Percentiles rank a stretch among this genome's conserved stretches.
Conservation (phyloP, 305 asterid genomes). For the Fraxinus sp. region DNA sequence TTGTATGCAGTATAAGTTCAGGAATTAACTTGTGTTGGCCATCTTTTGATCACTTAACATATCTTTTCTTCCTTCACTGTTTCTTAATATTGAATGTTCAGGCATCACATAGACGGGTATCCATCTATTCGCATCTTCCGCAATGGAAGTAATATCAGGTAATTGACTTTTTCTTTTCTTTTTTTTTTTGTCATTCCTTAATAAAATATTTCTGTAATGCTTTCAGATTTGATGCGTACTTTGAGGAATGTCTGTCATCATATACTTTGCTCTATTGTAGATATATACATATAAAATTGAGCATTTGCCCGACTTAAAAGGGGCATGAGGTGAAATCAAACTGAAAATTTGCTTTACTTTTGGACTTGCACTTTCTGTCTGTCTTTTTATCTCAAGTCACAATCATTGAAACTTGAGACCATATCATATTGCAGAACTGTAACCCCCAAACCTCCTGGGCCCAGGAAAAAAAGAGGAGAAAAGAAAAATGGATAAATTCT, state of each 20-base stretch:
- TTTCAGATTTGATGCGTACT: neutral
- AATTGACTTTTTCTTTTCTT: conserved; percentile 8
- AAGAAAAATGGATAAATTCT: neutral
- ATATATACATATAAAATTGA: neutral
- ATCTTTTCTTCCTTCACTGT: conserved; percentile 20
- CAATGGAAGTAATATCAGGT: conserved; percentile 84
- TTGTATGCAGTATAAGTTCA: neutral
- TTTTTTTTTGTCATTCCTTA: neutral
- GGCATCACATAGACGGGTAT: conserved; percentile 91
- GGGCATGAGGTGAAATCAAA: neutral
- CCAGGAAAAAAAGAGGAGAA: neutral
- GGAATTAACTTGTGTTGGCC: neutral
- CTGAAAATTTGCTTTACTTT: neutral
- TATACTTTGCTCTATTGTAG: neutral
- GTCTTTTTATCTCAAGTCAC: neutral
- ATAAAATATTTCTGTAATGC: neutral
- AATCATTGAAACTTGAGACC: neutral
- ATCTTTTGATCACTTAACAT: neutral
- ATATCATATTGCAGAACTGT: neutral
- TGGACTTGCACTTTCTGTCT: neutral
- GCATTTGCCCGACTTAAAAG: neutral
- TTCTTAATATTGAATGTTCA: conserved; percentile 43
- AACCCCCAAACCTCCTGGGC: neutral
- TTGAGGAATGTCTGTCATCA: neutral
- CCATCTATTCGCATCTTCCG: conserved; percentile 97